Conservation (phyloP, 257 asterid species). For the Capsicum rhomboideum region DNA sequence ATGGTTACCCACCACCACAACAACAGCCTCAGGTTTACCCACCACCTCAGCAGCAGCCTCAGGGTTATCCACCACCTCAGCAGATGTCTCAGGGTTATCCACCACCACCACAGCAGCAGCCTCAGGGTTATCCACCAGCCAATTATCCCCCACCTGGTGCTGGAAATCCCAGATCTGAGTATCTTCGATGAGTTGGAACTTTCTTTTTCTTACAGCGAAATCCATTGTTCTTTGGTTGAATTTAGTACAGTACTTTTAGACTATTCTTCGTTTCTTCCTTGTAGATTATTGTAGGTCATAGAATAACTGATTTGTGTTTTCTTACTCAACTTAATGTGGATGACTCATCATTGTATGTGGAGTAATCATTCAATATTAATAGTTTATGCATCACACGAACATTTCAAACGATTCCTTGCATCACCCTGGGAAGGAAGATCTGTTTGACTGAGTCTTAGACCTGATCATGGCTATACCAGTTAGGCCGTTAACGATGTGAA, state of each 20-base stretch:
- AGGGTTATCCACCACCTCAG: background rate
- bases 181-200: background rate
- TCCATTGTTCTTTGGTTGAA: background rate
- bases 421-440: background rate
- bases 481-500: background rate
- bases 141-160: conserved; percentile 10
- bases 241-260: background rate
- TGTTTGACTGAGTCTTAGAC: background rate
- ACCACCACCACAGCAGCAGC: conserved; percentile 3
- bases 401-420: background rate
- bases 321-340: background rate
- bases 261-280: background rate
- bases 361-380: background rate
- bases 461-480: background rate
- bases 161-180: conserved; percentile 2
- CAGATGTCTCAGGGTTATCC: background rate
- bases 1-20: conserved; percentile 3
- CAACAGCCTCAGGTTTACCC: conserved; percentile 3
- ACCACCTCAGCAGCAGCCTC: conserved; percentile 3
- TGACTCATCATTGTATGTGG: background rate
- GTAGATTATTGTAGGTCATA: background rate
- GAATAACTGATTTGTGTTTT: background rate
- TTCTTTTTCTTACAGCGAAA: background rate
- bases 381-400: background rate
- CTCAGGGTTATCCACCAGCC: conserved; percentile 7